Percentiles rank a stretch among this genome's conserved stretches.
Evolutionary conservation across 2,329 filamentous ascomycete genomes (phyloP).

Genomic region (Nemania diffusa): DNA sequence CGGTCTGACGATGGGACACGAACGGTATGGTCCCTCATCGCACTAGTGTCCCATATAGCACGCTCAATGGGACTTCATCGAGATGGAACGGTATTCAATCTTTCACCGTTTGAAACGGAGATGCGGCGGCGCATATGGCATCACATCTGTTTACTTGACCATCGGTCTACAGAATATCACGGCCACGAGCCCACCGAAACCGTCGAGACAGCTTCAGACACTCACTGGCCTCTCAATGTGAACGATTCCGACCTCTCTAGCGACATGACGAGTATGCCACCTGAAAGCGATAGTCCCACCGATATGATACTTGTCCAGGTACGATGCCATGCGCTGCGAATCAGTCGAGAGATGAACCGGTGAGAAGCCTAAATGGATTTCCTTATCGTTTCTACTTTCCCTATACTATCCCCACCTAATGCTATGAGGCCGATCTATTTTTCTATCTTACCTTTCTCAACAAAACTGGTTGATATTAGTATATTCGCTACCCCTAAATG

Average conservation of each 20-base stretch:
- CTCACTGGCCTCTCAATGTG: conserved; percentile 60
- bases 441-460: background rate
- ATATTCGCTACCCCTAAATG: background rate
- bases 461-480: background rate
- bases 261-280: conserved; percentile 50
- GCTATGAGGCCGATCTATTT: background rate
- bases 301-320: conserved; percentile 55
- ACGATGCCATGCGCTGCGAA: conserved; percentile 54
- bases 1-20: conserved; percentile 55
- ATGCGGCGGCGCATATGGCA: conserved; percentile 64
- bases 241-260: conserved; percentile 62
- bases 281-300: conserved; percentile 51
- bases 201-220: conserved; percentile 55
- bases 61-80: conserved; percentile 59
- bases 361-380: conserved; percentile 9
- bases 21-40: conserved; percentile 54
- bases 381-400: background rate
- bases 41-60: conserved; percentile 46
- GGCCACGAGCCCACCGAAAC: conserved; percentile 57
- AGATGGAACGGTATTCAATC: conserved; percentile 59
- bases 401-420: background rate
- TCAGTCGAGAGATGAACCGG: conserved; percentile 28
- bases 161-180: conserved; percentile 60
- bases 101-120: conserved; percentile 61
- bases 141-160: conserved; percentile 59